Evolutionary conservation across 768 basidiomycete species (phyloP).

Genomic region (Kockovaella imperatae): DNA sequence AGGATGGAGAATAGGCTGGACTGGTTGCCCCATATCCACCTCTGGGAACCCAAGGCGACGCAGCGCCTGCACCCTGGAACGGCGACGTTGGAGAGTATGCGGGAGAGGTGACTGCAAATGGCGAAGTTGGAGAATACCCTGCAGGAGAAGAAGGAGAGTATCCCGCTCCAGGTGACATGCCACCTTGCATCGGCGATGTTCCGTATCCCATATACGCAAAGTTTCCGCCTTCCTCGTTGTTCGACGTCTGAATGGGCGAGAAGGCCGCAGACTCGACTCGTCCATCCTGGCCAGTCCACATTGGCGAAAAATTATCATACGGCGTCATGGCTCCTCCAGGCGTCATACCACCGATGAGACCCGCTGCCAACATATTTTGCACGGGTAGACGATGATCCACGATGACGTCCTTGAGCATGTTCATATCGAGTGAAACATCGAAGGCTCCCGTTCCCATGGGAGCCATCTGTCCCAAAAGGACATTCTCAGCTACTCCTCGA

Average conservation of each 20-base stretch:
- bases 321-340: slow-evolving; percentile 65
- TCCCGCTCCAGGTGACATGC: slow-evolving; percentile 43
- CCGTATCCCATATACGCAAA: slow-evolving; percentile 67
- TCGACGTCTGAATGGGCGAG: slow-evolving; percentile 84
- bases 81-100: slow-evolving; percentile 86
- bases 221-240: slow-evolving; percentile 69
- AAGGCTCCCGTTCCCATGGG: slow-evolving; percentile 98
- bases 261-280: slow-evolving; percentile 82
- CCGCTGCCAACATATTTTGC: slow-evolving; percentile 40
- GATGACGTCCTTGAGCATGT: slow-evolving; percentile 97
- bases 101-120: slow-evolving; percentile 44
- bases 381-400: slow-evolving; percentile 76
- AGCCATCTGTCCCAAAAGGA: slow-evolving; percentile 98
- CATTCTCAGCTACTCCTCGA: slow-evolving; percentile 96
- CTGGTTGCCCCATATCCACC: slow-evolving; percentile 49
- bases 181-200: slow-evolving; percentile 72
- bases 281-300: slow-evolving; percentile 64
- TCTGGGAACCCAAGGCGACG: slow-evolving; percentile 76
- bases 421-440: slow-evolving; percentile 90
- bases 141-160: slow-evolving; percentile 41
- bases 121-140: slow-evolving; percentile 65
- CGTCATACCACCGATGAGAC: slow-evolving; percentile 43
- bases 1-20: slow-evolving; percentile 40
- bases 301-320: slow-evolving; percentile 83
- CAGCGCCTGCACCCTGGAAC: slow-evolving; percentile 72